Evolutionary conservation across 2,329 filamentous ascomycete genomes (phyloP), one percentile per base, ranked within the genome.

Genomic region (Huntiella decipiens): DNA sequence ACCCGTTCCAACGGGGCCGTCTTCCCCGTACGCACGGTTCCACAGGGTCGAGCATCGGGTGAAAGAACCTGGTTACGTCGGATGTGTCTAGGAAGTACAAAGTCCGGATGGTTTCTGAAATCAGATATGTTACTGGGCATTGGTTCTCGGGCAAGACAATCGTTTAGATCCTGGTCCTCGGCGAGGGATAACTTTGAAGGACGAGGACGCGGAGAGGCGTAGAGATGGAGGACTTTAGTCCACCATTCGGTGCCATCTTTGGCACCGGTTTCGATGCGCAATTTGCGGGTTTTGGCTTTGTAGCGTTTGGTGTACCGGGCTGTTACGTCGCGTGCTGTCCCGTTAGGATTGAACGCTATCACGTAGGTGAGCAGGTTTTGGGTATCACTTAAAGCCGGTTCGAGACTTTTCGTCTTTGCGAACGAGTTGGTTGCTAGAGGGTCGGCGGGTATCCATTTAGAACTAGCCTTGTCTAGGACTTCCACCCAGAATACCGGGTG

Each of bases 401-500:
- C 91, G 22, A 98, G 66, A 40, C 73, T 77, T 28, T 69, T 71
- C 0, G 84, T 74, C 50, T 82, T 86, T 57, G 78, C 83, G 46
- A 93, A 75, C 0, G 52, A 81, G 46, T 74, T 70, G 0, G 87
- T 93, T 2, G 91, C 85, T 0, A 95, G 61, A 0, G 87, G 77
- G 57, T 98, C 91, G 34, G 91, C 74, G 0, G 85, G 73, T 46
- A 94, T 74, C 91, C 91, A 98, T 64, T 85, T 93, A 57, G 95
- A 83, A 52, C 85, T 75, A 0, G 82, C 81, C 45, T 77, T 67
- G 52, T 95, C 87, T 52, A 94, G 82, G 3, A 84, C 79, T 62
- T 98, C 91, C 1, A 95, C 79, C 91, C 91, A 98, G 57, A 86
- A 96, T 3, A 96, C 70, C 0, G 91, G 91, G 55, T 79, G 83